Base-by-base conservation (phyloP, 768 basidiomycete species). In the Hortiboletus campestris region DNA sequence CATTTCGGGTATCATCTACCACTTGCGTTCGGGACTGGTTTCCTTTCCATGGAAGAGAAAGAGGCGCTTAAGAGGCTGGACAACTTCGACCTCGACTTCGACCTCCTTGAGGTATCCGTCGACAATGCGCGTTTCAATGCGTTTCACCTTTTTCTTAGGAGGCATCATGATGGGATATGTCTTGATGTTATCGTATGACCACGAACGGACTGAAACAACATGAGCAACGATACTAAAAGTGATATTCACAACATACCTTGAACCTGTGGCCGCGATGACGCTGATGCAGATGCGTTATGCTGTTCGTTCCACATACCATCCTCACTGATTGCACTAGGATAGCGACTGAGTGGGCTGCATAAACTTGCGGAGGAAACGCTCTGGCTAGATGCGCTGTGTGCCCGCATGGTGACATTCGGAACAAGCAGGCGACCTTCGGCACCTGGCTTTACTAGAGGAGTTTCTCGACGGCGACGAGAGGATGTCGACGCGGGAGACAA, bases 111-210 rank as follows among this genome's bases (percentile, higher is more conserved):
- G 78, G 59, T 83, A 75, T 52, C 78, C 78, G 38, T 78, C 73
- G 53, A 80, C 63, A 40, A 86, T 67, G 31, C 79, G 70, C 34
- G 74, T 77, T 72, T 81, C 81, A 25, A 75, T 67, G 48, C 75
- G 75, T 59, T 73, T 74, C 73, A 83, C 82, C 67, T 75, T 84
- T 72, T 78, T 78, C 42, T 76, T 72, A n/a, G 80, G 82, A 36
- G 80, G 72, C 56, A 67, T 68, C 70, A 71, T 75, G 56, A 83
- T 73, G 16, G 84, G 83, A 61, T 89, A 90, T 4, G 84, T 87
- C 65, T 78, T 80, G 57, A 87, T 69, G 59, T 85, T 85, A 63
- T 88, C 86, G 63, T 89, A 89, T 2, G 87, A 88, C 87, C 86
- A 89, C 3, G 88, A 84, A 29, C 85, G 85, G 13, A 74, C 87